Base-by-base conservation (phyloP, 2,329 filamentous ascomycete genomes). In the Ophiostoma quercus region DNA sequence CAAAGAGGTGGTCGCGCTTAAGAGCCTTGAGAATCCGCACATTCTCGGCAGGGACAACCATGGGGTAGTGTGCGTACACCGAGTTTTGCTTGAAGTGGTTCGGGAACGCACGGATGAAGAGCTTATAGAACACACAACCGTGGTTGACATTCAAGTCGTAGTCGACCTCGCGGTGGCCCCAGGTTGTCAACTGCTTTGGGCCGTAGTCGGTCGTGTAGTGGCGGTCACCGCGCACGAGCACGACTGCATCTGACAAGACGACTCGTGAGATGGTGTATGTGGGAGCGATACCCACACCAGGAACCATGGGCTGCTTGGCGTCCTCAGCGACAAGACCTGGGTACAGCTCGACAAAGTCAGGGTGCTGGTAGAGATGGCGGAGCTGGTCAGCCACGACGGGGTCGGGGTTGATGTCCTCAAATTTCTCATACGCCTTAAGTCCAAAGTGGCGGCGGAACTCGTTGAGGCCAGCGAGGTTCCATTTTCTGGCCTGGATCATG, bases 401-500 rank as follows among this genome's bases (percentile, higher is more conserved):
- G 74, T 95, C 89, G 0, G 89, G 87, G 77, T 94, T 95, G 80
- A 96, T 93, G 67, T 94, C 91, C 77, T 94, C 90, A 71, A 96
- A 96, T 0, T 83, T 90, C 29, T 88, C 86, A 76, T 96, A 89
- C 0, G 87, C 85, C 79, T 91, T 90, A 6, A 96, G 82, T 1
- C 89, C 88, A 74, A 94, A 94, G 80, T 93, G 91, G 77, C 90
- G 89, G 68, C 92, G 86, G 82, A 95, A 96, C 80, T 95, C 92
- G 76, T 96, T 96, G 72, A 96, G 82, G 0, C 90, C 89, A 0
- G 90, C 89, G 9, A 92, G 80, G 72, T 92, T 89, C 92, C 92
- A 96, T 69, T 85, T 84, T 65, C 92, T 84, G 3, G 90, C 87
- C 72, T 93, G 91, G 66, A 92, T 83, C 70, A 96, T 95, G 62